Evolutionary conservation across 306 rosid species (phyloP), one percentile per base, ranked within the genome.

Genomic region (Fragaria iinumae): DNA sequence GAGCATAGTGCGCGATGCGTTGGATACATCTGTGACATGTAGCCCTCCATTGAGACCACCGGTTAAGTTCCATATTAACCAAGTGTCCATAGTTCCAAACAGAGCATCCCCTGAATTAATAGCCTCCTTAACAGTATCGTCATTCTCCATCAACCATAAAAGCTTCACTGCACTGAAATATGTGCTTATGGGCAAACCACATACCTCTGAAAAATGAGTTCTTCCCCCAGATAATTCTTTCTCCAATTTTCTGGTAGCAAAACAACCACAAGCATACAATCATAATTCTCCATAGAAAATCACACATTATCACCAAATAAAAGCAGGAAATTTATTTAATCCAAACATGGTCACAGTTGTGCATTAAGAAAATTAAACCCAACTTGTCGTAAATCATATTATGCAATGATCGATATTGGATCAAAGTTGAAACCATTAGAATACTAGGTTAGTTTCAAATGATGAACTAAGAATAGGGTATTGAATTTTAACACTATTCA

Each of bases 1-100:
- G 55, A 94, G 89, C 98, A 92, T 90, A 8, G 96, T 92, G 56
- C 98, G 69, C 0, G 97, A 88, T n/a, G 97, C 98, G 38, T 94
- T 94, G 1, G 98, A 90, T 74, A 83, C 87, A 83, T 94, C 98
- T 1, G 98, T 94, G n/a, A 88, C 89, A 67, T 91, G 97, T 69
- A 94, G 18, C 32, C 97, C 96, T 56, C 90, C 93, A 8, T 86
- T 76, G 23, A 81, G 77, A 4, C 97, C 96, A 14, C 94, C 97
- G 0, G 93, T 94, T 77, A 94, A 79, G 73, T 94, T 90, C 97
- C 97, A 94, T 68, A 94, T 90, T 71, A 90, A 76, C 98, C 97
- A 94, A 65, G 97, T 81, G 80, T 92, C 97, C 65, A 92, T 76
- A 0, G 98, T 94, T 68, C 98, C 97, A 82, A 94, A 94, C 10